Base-by-base conservation (phyloP, 257 asterid genomes). In the Solanum clarkiae region DNA sequence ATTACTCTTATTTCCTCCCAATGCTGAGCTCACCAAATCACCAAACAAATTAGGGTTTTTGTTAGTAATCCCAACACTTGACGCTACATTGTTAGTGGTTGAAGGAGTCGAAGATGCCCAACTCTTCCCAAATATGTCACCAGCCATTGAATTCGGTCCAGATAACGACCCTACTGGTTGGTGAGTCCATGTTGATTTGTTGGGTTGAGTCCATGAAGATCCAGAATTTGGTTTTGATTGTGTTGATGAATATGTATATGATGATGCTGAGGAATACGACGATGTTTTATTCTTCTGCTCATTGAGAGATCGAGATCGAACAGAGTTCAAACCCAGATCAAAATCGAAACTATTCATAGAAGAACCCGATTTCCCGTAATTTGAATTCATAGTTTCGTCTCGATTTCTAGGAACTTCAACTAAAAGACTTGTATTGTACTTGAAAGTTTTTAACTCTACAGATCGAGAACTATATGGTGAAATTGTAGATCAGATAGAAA, bases 21-120 rank as follows among this genome's bases (percentile, higher is more conserved):
- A 72, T 20, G 97, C 94, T 1, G 95, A 91, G 87, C 89, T 88
- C 79, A 96, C 90, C 93, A 96, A 90, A 92, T 96, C 99, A 85
- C 98, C 92, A 80, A 96, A 96, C 94, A 96, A 86, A 88, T 90
- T 92, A 17, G 98, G 96, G 88, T 94, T 93, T 90, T 96, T 95
- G 85, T 95, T 94, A 83, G 86, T 92, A 75, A 94, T 66, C 26
- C 97, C 98, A 82, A 89, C 18, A 68, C 84, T 86, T 15, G 90
- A 60, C 3, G 80, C 42, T 7, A 65, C 80, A 49, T 55, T 74
- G 22, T 86, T 56, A 80, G 91, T 82, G 18, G 66, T 86, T 3
- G 92, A 85, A 47, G 94, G 84, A 26, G 92, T 42, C 4, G 98
- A 94, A 1, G 94, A 94, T 81, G 86, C 90, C 99, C 99, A 96